phyloP scores from a whole-genome alignment of 2,329 filamentous ascomycete species.

The Phialophora verrucosa region DNA sequence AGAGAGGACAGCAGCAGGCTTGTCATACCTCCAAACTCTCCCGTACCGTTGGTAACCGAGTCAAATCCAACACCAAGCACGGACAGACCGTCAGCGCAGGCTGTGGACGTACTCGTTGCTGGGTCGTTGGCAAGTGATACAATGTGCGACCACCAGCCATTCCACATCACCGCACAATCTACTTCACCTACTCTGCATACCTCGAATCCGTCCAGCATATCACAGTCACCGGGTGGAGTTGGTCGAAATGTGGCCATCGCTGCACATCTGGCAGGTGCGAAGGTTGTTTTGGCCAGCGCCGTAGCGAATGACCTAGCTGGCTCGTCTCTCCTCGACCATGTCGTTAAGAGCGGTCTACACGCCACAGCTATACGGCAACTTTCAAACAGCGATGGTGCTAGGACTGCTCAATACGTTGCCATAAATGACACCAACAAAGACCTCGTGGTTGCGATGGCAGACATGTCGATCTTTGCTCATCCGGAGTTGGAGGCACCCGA shows the following conservation, averaged over 20 bases:
- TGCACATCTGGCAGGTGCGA: constrained; percentile 70
- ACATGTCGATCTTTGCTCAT: constrained; percentile 80
- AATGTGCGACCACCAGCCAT: constrained; percentile 75
- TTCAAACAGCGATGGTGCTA: constrained; percentile 56
- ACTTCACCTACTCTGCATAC: constrained; percentile 64
- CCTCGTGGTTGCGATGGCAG: constrained; percentile 90
- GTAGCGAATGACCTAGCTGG: constrained; percentile 82
- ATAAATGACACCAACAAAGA: constrained; percentile 84
- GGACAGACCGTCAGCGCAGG: constrained; percentile 15
- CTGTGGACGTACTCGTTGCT: constrained; percentile 76
- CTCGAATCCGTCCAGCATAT: constrained; percentile 83
- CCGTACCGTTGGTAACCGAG: neutral
- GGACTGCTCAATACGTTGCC: constrained; percentile 90
- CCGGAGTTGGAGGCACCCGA: constrained; percentile 51
- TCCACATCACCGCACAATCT: constrained; percentile 45
- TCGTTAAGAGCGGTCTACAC: constrained; percentile 69
- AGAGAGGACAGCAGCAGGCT: constrained; percentile 19
- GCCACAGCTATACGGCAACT: constrained; percentile 67
- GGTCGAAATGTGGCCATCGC: constrained; percentile 90
- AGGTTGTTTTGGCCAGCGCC: constrained; percentile 77
- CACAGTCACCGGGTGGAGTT: constrained; percentile 85
- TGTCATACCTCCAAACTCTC: neutral
- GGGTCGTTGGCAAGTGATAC: constrained; percentile 87
- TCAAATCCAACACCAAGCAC: neutral
- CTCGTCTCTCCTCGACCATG: constrained; percentile 69